A percentile compares a stretch with the other conserved stretches of the same genome.
These are phyloP conservation scores for Achaetomium macrosporum DNA, from an alignment of 2,329 filamentous ascomycete genomes.

Conservation along the genomic window DNA sequence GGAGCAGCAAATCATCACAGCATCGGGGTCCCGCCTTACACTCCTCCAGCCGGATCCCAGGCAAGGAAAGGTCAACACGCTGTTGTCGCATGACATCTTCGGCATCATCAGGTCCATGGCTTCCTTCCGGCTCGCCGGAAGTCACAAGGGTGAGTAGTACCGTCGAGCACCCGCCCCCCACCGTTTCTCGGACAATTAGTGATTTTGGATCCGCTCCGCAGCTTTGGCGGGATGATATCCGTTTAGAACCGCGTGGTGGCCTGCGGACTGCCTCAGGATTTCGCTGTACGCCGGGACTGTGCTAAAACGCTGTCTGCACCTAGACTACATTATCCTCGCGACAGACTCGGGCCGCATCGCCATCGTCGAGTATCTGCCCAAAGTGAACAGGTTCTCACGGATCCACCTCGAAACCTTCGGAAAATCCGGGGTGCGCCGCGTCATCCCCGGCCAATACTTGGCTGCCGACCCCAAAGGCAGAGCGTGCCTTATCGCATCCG, in stretches of 20 bases:
- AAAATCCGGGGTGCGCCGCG: conserved; percentile 89
- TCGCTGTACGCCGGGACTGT: conserved; percentile 22
- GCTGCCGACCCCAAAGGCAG: conserved; percentile 93
- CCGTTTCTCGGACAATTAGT: conserved; percentile 58
- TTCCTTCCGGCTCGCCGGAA: conserved; percentile 86
- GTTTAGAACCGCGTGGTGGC: conserved; percentile 15
- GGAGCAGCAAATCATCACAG: conserved; percentile 95
- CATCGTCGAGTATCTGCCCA: conserved; percentile 83
- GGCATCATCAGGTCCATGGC: conserved; percentile 88
- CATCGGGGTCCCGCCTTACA: conserved; percentile 81
- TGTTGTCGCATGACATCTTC: conserved; percentile 91
- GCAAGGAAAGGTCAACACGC: conserved; percentile 77
- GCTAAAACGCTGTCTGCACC: conserved; percentile 25
- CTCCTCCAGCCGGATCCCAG: conserved; percentile 80
- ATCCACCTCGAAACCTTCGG: conserved; percentile 97
- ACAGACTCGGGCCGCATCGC: conserved; percentile 94
- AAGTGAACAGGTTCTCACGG: conserved; percentile 79
- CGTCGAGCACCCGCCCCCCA: conserved; percentile 9
- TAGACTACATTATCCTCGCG: conserved; percentile 93
- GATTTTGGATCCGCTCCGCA: conserved; percentile 48
- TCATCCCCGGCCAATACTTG: conserved; percentile 92
- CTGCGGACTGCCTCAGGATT: conserved; percentile 9
- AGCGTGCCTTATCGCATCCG: conserved; percentile 86
- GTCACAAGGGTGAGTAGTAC: conserved; percentile 79
- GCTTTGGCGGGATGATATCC: conserved; percentile 20